phyloP scores from a whole-genome alignment of 768 basidiomycete species.

The Mycena crocata region DNA sequence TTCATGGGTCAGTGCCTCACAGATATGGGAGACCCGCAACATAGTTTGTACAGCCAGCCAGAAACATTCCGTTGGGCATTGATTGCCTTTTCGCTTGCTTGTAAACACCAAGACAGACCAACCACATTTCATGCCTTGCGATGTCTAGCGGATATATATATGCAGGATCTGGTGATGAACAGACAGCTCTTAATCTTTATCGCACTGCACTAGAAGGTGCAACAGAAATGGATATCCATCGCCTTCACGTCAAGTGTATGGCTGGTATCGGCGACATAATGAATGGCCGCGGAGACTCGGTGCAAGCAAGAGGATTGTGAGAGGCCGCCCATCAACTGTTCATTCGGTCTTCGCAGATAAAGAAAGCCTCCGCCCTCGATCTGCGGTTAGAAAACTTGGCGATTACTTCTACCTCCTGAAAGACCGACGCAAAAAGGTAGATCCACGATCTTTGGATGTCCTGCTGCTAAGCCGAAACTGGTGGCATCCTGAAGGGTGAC shows the following conservation, averaged over 20 bases:
- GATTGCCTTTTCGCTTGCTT: background rate
- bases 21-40: background rate
- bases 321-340: too few relatives aligned
- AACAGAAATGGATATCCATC: slow-evolving; percentile 7
- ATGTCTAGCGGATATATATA: background rate
- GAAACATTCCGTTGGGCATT: background rate
- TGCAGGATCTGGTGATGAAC: background rate
- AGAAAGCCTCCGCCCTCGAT: too few relatives aligned
- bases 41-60: background rate
- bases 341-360: background rate
- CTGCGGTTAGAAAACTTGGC: too few relatives aligned
- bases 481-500: too few relatives aligned
- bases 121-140: background rate
- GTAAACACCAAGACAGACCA: background rate
- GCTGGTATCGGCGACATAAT: background rate
- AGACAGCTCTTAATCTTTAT: slow-evolving; percentile 1
- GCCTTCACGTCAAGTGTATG: slow-evolving; percentile 7
- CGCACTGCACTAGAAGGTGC: slow-evolving; percentile 1
- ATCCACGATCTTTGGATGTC: too few relatives aligned
- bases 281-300: background rate
- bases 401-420: too few relatives aligned
- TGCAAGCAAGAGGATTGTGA: background rate
- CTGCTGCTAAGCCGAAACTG: too few relatives aligned
- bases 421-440: too few relatives aligned
- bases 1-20: background rate